Percentiles rank a stretch among this genome's conserved stretches.
Evolutionary conservation across 2,329 filamentous ascomycete genomes (phyloP).

Genomic region (Reticulascus tulasneorum): DNA sequence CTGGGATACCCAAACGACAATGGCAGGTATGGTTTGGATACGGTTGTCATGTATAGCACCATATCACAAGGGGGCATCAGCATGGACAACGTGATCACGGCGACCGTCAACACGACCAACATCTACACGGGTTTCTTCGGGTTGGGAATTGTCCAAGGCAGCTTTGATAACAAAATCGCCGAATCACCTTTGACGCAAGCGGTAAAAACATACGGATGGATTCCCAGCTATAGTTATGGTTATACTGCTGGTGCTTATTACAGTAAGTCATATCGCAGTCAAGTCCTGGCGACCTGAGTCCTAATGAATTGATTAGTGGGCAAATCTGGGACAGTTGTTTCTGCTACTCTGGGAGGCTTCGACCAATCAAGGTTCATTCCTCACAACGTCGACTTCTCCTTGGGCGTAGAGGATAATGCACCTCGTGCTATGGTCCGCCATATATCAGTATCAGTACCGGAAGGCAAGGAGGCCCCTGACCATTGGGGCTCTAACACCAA

Average conservation of each 20-base stretch:
- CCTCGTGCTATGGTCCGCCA: slow-evolving; percentile 59
- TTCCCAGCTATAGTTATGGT: slow-evolving; percentile 70
- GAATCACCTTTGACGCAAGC: slow-evolving; percentile 52
- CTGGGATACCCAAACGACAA: slow-evolving; percentile 57
- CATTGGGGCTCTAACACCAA: slow-evolving; percentile 36
- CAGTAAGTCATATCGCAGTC: slow-evolving; percentile 38
- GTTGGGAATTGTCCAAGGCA: slow-evolving; percentile 51
- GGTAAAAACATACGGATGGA: slow-evolving; percentile 53
- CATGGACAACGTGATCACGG: slow-evolving; percentile 44
- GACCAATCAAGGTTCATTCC: slow-evolving; percentile 58
- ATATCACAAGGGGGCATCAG: too few species aligned
- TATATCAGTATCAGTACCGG: slow-evolving; percentile 37
- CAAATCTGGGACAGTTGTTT: slow-evolving; percentile 41
- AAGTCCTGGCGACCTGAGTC: slow-evolving; percentile 18
- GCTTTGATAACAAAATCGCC: slow-evolving; percentile 45
- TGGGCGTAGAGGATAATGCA: slow-evolving; percentile 51
- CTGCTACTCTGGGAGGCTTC: slow-evolving; percentile 67
- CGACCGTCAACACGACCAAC: slow-evolving; percentile 51
- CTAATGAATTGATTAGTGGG: slow-evolving; percentile 27
- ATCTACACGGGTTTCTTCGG: slow-evolving; percentile 54
- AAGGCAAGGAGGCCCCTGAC: slow-evolving; percentile 23
- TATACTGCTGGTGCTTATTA: slow-evolving; percentile 75
- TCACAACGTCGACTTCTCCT: slow-evolving; percentile 57
- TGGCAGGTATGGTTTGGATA: slow-evolving; percentile 60
- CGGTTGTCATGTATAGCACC: slow-evolving; percentile 37